Conservation (phyloP, 257 asterid genomes). For the Linaria vulgaris region DNA sequence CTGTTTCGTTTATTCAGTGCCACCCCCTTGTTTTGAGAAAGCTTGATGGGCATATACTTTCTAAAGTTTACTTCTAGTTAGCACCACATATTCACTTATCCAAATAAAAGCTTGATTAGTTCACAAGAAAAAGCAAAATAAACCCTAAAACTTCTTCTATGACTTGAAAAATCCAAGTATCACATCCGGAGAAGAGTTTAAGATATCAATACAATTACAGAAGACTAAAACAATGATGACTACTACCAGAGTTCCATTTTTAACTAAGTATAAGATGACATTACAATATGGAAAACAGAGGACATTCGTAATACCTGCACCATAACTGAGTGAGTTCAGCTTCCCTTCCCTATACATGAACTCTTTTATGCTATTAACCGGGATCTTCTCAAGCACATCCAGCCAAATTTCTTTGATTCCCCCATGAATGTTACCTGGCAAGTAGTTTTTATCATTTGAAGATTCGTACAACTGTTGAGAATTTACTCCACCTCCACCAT, state of each 20-base stretch:
- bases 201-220: not conserved
- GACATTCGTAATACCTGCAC: slow-evolving; percentile 63
- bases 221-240: not conserved
- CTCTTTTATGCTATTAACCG: slow-evolving; percentile 58
- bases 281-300: not conserved
- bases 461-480: slow-evolving; percentile 31
- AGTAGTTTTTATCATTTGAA: slow-evolving; percentile 36
- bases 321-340: slow-evolving; percentile 73
- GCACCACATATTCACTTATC: too few relatives aligned
- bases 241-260: not conserved
- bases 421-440: slow-evolving; percentile 31
- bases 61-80: too few relatives aligned
- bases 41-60: too few relatives aligned
- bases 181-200: not conserved
- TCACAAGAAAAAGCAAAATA: not conserved
- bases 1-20: too few relatives aligned
- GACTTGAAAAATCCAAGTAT: not conserved
- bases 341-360: slow-evolving; percentile 81
- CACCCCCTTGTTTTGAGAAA: too few relatives aligned
- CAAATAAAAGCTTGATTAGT: not conserved
- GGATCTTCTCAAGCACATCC: slow-evolving; percentile 70
- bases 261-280: slow-evolving; percentile 10
- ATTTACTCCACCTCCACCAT: slow-evolving; percentile 31
- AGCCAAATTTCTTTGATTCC: slow-evolving; percentile 76
- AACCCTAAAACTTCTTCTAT: not conserved